These are phyloP conservation scores for Parathielavia hyrcaniae DNA, from an alignment of 495 filamentous ascomycete genomes.

Conservation along the genomic window DNA sequence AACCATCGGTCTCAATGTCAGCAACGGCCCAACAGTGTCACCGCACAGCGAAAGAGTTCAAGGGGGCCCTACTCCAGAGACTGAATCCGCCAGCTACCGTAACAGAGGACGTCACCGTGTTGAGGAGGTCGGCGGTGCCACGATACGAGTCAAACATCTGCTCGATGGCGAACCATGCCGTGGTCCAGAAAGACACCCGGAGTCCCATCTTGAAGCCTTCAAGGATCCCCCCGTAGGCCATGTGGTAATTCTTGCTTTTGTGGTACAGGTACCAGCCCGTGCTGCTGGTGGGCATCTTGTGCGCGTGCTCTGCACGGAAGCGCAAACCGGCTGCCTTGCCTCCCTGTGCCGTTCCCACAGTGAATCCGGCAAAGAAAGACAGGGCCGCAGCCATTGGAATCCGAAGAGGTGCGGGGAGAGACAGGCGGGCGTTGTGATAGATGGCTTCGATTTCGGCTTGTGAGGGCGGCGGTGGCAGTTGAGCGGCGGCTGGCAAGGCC, in stretches of 20 bases:
- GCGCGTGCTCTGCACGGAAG: conserved; percentile 90
- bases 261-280: conserved; percentile 96
- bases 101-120: conserved; percentile 71
- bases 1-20: conserved; percentile 13
- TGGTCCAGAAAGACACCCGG: conserved; percentile 60
- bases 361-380: conserved; percentile 58
- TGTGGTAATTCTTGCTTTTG: conserved; percentile 90
- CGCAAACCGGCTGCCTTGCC: conserved; percentile 64
- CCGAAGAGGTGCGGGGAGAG: conserved; percentile 52
- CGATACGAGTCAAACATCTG: conserved; percentile 75
- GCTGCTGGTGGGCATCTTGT: conserved; percentile 73
- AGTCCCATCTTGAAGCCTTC: conserved; percentile 71
- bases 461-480: conserved; percentile 6
- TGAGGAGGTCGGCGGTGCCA: conserved; percentile 63
- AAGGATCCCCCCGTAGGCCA: conserved; percentile 63
- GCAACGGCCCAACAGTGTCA: not conserved
- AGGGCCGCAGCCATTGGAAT: conserved; percentile 54
- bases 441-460: conserved; percentile 20
- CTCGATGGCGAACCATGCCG: conserved; percentile 68
- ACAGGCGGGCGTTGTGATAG: conserved; percentile 49
- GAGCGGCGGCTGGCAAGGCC: not conserved
- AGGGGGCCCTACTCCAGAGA: conserved; percentile 59
- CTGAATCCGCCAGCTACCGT: conserved; percentile 81
- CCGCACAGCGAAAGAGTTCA: conserved; percentile 11
- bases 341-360: conserved; percentile 66